These are phyloP conservation scores for Juncus effusus DNA, from an alignment of 176 grass and related monocot species.

Conservation along the genomic window DNA sequence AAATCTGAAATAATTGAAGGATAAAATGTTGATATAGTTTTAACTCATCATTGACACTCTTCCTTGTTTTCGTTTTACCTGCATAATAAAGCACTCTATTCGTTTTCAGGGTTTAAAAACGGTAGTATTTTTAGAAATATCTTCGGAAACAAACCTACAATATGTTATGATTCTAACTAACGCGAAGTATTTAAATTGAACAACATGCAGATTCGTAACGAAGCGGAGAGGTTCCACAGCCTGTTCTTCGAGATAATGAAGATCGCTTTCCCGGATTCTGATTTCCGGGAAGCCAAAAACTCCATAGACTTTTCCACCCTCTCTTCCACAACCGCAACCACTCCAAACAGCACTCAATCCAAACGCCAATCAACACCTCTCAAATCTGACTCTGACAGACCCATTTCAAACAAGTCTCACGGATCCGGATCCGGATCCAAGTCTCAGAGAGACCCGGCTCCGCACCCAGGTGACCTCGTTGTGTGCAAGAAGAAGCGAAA, in stretches of 20 bases:
- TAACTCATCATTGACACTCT: not conserved
- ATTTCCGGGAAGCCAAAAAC: slow-evolving; percentile 71
- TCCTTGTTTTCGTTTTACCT: not conserved
- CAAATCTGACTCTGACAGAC: slow-evolving; percentile 36
- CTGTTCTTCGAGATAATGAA: slow-evolving; percentile 98
- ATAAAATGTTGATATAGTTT: not conserved
- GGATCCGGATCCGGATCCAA: slow-evolving; percentile 34
- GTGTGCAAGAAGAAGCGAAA: slow-evolving; percentile 94
- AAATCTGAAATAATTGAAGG: not conserved
- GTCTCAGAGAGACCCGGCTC: slow-evolving; percentile 46
- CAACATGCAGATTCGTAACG: slow-evolving; percentile 53
- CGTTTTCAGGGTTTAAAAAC: too few species aligned
- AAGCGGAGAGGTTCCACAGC: slow-evolving; percentile 72
- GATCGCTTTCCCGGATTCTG: slow-evolving; percentile 94
- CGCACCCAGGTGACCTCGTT: slow-evolving; percentile 77
- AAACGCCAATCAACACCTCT: slow-evolving; percentile 33
- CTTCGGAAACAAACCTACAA: not conserved
- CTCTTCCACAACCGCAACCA: slow-evolving; percentile 24
- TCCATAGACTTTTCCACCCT: slow-evolving; percentile 50
- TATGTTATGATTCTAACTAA: not conserved
- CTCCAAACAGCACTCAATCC: slow-evolving; percentile 23
- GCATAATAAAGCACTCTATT: too few species aligned
- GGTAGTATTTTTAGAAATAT: too few species aligned
- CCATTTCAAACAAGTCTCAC: slow-evolving; percentile 24
- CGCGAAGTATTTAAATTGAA: slow-evolving; percentile 9